These are phyloP conservation scores for Ceriops zippeliana DNA, from an alignment of 345 rosid species.

Conservation along the genomic window DNA sequence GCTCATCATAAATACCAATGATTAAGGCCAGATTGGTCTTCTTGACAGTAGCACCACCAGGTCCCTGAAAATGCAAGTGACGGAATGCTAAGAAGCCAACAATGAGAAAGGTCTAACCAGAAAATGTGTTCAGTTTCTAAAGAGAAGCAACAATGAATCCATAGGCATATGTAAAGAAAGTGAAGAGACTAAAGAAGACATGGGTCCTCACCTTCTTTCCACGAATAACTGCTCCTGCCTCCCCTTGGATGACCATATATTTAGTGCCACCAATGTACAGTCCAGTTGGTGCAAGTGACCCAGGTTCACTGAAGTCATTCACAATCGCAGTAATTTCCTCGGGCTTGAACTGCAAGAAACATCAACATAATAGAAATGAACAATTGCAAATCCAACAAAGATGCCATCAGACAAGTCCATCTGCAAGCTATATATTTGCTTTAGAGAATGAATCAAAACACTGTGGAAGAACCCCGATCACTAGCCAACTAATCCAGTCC, in stretches of 20 bases:
- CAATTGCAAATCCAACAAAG: background rate
- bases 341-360: conserved; percentile 26
- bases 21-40: conserved; percentile 22
- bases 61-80: conserved; percentile 6
- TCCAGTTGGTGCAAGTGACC: conserved; percentile 31
- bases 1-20: conserved; percentile 28
- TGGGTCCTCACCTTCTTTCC: conserved; percentile 19
- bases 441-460: background rate
- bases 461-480: background rate
- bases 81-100: background rate
- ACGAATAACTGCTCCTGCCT: conserved; percentile 32
- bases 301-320: conserved; percentile 33
- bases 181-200: too few species aligned
- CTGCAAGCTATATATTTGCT: too few species aligned
- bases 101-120: background rate
- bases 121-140: background rate
- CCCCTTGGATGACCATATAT: conserved; percentile 35
- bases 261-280: conserved; percentile 32
- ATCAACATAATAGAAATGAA: conserved; percentile 10
- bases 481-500: too few species aligned
- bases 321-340: conserved; percentile 21
- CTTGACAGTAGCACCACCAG: conserved; percentile 14
- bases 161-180: too few species aligned
- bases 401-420: background rate
- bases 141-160: background rate